Base-by-base conservation (phyloP, 345 rosid genomes). In the Brassica carinata region DNA sequence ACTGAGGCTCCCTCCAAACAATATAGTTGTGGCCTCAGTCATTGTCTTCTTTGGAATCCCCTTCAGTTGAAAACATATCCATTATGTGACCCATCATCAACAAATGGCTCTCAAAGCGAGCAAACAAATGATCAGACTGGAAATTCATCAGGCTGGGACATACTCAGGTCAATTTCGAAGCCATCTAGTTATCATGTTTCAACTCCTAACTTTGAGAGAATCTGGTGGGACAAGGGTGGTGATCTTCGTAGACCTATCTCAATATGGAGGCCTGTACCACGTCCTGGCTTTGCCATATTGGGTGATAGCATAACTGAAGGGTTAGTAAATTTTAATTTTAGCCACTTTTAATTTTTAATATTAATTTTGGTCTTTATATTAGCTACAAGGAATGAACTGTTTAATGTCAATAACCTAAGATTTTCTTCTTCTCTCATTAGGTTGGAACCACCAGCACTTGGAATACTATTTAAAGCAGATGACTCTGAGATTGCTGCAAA, bases 191-290 rank as follows among this genome's bases (percentile, higher is more conserved):
- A 76, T 79, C 93, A 85, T 77, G 71, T 90, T 77, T 90, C 98
- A 43, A 92, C 96, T 64, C 94, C 97, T 67, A 89, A 90, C 79
- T 96, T 96, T 73, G 97, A 96, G 88, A 93, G 98, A 86, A 87
- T 96, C 64, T 96, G 99, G 99, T 93, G 94, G 96, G 97, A 93
- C 87, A 93, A 88, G 80, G 99, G 99, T 67, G 86, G 94, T 83
- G 99, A 96, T 70, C 86, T 89, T 48, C 90, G 97, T 65, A 82
- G 94, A 74, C 92, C 99, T 8, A 87, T 92, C 72, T 96, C 99
- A 72, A 86, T 96, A 86, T 96, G 99, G 99, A 85, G 99, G 81
- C 99, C 99, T 74, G 62, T 91, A 61, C 84, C 89, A 38, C 91
- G 87, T 79, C 78, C 89, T 69, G 96, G 97, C 84, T 92, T 81